Evolutionary conservation across 805 yeast species (phyloP).

Genomic region (Saturnispora silvae): DNA sequence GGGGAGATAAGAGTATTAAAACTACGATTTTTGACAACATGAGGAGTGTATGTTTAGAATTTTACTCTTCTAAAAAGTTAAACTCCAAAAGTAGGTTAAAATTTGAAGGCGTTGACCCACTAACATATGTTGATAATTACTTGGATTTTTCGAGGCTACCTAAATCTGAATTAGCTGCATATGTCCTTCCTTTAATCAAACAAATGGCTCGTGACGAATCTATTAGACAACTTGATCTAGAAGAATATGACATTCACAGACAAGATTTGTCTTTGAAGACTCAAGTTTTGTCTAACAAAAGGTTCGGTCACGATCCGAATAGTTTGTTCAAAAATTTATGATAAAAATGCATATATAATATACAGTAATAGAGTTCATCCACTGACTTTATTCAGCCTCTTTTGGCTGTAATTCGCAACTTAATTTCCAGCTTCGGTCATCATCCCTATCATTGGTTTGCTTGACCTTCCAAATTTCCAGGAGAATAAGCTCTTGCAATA

Average conservation of each 20-base stretch:
- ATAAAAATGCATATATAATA: neutral
- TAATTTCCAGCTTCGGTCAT: conserved; percentile 63
- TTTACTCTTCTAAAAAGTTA: conserved; percentile 20
- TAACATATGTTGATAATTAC: conserved; percentile 16
- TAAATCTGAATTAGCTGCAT: conserved; percentile 10
- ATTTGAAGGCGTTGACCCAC: conserved; percentile 13
- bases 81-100: conserved; percentile 19
- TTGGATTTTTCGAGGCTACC: conserved; percentile 19
- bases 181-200: conserved; percentile 21
- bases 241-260: neutral
- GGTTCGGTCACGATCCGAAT: conserved; percentile 9
- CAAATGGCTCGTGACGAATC: conserved; percentile 23
- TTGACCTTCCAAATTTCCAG: conserved; percentile 63
- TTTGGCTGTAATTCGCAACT: conserved; percentile 50
- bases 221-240: neutral
- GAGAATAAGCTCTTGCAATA: conserved; percentile 48
- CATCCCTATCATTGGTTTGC: conserved; percentile 47
- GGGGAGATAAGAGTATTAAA: neutral
- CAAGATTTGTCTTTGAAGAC: neutral
- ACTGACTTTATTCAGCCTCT: neutral
- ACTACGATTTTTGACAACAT: neutral
- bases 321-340: conserved; percentile 7
- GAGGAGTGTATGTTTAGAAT: conserved; percentile 13
- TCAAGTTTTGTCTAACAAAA: conserved; percentile 2
- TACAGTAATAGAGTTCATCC: neutral